Base-by-base conservation (phyloP, 2,329 filamentous ascomycete genomes). In the Ophiostoma pallidulum region DNA sequence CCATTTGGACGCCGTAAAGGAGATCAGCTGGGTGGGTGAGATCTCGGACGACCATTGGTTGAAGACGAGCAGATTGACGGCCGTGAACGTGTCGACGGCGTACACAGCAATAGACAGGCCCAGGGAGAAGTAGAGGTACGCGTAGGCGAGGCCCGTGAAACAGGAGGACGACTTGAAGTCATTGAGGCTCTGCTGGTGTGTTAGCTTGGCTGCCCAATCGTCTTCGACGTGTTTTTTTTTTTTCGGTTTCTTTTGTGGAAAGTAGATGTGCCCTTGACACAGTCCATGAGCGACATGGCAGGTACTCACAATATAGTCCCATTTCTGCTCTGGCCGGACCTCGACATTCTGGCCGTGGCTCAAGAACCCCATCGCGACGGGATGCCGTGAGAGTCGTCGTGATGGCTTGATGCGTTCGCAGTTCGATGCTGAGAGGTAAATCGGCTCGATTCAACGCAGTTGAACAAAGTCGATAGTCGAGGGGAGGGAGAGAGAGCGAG, bases 21-120 rank as follows among this genome's bases (percentile, higher is more conserved):
- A 77, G 54, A 97, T 84, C n/a, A 67, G 53, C 48, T 64, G 61
- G 35, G 78, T 75, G 2, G 89, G 89, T 57, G 87, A 69, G 57
- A 97, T 84, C 56, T 86, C 75, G 45, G 85, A 87, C 1, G 87
- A 86, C 90, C 90, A 97, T 51, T 80, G 80, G 67, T 94, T 80
- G 68, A 95, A 96, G 48, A 77, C 85, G 43, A 98, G 76, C 35
- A 98, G 73, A 54, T 95, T 94, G 67, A 96, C 77, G 53, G 90
- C 90, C 4, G 90, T 96, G 62, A 96, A 97, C 52, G 82, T 89
- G 67, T 97, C 91, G 62, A 94, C 85, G 24, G 74, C 81, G 64
- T 95, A 96, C 55, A 95, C 89, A 38, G 86, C 83, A 42, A 91
- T 63, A 3, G 88, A 92, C 49, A 94, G 71, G 45, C 89, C 48